Base-by-base conservation (phyloP, 2,329 filamentous ascomycete species). In the Colletotrichum sp. region DNA sequence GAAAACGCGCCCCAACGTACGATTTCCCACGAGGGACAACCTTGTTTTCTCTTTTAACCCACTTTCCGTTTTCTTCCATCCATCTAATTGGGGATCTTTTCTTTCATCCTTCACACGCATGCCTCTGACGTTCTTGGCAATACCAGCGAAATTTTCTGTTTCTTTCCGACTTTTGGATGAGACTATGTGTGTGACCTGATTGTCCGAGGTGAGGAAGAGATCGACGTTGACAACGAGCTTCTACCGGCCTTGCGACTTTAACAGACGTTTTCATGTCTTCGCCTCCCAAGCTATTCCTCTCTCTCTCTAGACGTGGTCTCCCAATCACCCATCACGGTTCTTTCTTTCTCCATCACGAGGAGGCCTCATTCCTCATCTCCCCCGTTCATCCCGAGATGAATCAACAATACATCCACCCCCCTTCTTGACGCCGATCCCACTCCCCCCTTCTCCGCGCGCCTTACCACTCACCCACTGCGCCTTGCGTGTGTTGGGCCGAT, bases 191-290 rank as follows among this genome's bases (percentile, higher is more conserved):
- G 44, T 13, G 44, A 48, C 44, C 44, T 48, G n/a, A 48, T 48
- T 48, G 44, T 48, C 44, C 44, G 9, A 13, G 44, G n/a, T 48
- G 44, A 48, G 44, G n/a, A 22, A 48, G 44, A 48, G 44, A 48
- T 48, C 44, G n/a, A 48, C 44, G 44, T 48, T 48, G 44, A 9
- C 44, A 48, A 48, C 44, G 44, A 48, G 44, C 44, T 22, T 48
- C n/a, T 48, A 48, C 44, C 44, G 44, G 44, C n/a, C 11, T 48
- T 13, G 44, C 44, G 44, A 48, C 1, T 8, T 48, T 8, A 13
- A 48, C n/a, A 48, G n/a, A 48, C 44, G 44, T 48, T 48, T 48
- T 72, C 70, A 72, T 72, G 70, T 66, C 70, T 68, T 72, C 48
- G 69, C 48, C 61, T 32, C 61, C 61, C 30, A 48, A 48, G 13